Evolutionary conservation across 2,329 filamentous ascomycete species (phyloP), one percentile per base, ranked within the genome.

Genomic region (Monosporascus cannonballus): DNA sequence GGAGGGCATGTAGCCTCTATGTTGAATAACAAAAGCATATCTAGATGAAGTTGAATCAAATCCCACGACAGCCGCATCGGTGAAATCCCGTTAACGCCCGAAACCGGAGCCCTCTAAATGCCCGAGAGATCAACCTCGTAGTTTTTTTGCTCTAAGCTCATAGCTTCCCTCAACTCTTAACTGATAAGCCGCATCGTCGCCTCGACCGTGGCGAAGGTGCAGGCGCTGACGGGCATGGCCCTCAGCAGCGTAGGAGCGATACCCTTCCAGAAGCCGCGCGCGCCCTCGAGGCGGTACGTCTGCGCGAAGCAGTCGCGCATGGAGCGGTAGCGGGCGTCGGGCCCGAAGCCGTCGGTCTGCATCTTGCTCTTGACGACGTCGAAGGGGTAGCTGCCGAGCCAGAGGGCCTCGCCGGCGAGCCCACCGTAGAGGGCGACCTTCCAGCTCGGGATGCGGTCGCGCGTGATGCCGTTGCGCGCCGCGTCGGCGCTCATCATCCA

Each of bases 351-450:
- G 73, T 99, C 94, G 54, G 87, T 96, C 81, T 99, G 94, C 93
- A 97, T 96, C 83, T 96, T 97, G 74, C 90, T 96, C 87, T 99
- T 99, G 73, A 99, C 74, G 27, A 99, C 93, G 73, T 99, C 94
- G 59, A 99, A 87, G 22, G 94, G 94, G 73, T 99, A 99, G 67
- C 90, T 96, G 37, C 81, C 80, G 51, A 99, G 76, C 94, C 94
- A 99, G 53, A 99, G 80, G 50, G 85, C 90, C 78, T 99, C 94
- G 61, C 94, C 94, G 0, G 94, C 94, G 41, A 99, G 72, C 45
- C 94, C 94, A 59, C 94, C 94, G 69, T 97, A 99, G 14, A 90
- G 74, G 14, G 94, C 94, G 48, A 99, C 84, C 74, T 96, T 97
- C 71, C 85, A 85, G 50, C 82, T 85, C 17, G 90, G 84, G 38